phyloP scores from a whole-genome alignment of 1,139 yeast species.

The Debaryomyces psychrophilus region DNA sequence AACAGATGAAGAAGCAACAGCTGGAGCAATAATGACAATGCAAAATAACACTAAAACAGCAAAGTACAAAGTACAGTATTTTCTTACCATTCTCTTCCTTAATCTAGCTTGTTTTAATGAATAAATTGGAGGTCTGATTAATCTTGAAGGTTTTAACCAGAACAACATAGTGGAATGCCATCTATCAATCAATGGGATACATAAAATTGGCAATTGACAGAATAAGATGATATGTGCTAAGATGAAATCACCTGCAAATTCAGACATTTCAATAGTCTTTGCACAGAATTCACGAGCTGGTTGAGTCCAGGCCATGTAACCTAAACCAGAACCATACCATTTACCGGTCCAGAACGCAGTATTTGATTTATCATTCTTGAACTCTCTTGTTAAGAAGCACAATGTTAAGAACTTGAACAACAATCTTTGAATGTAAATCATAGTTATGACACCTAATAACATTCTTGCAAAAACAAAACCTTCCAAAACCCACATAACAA shows the following conservation, averaged over 20 bases:
- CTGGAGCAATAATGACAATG: conserved; percentile 88
- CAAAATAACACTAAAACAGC: conserved; percentile 68
- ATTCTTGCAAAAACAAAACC: conserved; percentile 88
- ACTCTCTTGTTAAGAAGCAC: conserved; percentile 87
- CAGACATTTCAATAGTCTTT: conserved; percentile 90
- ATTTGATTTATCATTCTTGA: conserved; percentile 94
- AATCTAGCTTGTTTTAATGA: conserved; percentile 95
- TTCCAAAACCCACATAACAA: conserved; percentile 96
- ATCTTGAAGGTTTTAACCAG: conserved; percentile 98
- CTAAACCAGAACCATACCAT: conserved; percentile 96
- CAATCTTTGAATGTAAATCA: conserved; percentile 85
- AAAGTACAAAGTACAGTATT: conserved; percentile 85
- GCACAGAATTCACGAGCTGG: conserved; percentile 96
- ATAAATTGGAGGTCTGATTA: conserved; percentile 98
- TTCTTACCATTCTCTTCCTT: conserved; percentile 98
- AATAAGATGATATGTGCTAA: conserved; percentile 88
- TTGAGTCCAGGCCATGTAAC: conserved; percentile 95
- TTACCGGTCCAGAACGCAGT: conserved; percentile 99
- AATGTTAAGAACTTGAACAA: conserved; percentile 85
- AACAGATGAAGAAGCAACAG: conserved; percentile 59
- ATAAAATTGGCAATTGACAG: conserved; percentile 84
- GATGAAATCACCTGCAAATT: conserved; percentile 95
- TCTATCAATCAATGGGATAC: conserved; percentile 88
- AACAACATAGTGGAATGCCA: conserved; percentile 98
- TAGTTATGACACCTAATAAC: conserved; percentile 83